Conservation (phyloP, 306 rosid genomes). For the Calophaca sinica region DNA sequence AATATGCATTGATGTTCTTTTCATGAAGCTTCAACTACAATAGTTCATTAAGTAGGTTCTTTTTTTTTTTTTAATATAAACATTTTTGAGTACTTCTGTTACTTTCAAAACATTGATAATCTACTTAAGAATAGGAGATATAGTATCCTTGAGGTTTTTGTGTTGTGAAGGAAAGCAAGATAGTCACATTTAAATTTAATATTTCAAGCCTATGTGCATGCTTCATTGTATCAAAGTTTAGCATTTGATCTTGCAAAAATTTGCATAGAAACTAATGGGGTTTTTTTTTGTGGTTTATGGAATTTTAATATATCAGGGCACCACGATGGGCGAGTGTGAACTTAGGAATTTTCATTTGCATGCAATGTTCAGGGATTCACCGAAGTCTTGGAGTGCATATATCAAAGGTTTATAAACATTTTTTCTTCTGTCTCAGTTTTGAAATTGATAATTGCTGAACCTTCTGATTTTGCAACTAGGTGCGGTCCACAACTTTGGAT, state of each 20-base stretch:
- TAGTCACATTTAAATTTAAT: not conserved
- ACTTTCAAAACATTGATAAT: too few relatives aligned
- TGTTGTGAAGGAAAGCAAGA: not conserved
- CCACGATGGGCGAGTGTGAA: slow-evolving; percentile 99
- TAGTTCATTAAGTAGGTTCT: too few relatives aligned
- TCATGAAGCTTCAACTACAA: not conserved
- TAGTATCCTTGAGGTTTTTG: too few relatives aligned
- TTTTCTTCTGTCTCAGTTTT: slow-evolving; percentile 16
- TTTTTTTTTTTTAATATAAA: too few relatives aligned
- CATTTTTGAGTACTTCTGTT: too few relatives aligned
- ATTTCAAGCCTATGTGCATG: not conserved
- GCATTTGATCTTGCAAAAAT: not conserved
- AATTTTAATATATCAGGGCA: slow-evolving; percentile 64
- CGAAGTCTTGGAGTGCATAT: slow-evolving; percentile 97
- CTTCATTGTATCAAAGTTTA: slow-evolving; percentile 8
- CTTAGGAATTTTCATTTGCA: slow-evolving; percentile 90
- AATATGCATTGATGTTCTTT: not conserved
- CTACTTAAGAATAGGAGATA: too few relatives aligned
- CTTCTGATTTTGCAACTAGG: slow-evolving; percentile 63
- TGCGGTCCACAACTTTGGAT: slow-evolving; percentile 91
- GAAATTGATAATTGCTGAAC: slow-evolving; percentile 31
- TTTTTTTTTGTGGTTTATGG: slow-evolving; percentile 28
- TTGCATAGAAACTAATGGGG: not conserved
- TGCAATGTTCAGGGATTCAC: slow-evolving; percentile 98
- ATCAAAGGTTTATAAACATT: slow-evolving; percentile 68